Conservation (phyloP, 2,329 filamentous ascomycete species). For the Venturia carpophila region DNA sequence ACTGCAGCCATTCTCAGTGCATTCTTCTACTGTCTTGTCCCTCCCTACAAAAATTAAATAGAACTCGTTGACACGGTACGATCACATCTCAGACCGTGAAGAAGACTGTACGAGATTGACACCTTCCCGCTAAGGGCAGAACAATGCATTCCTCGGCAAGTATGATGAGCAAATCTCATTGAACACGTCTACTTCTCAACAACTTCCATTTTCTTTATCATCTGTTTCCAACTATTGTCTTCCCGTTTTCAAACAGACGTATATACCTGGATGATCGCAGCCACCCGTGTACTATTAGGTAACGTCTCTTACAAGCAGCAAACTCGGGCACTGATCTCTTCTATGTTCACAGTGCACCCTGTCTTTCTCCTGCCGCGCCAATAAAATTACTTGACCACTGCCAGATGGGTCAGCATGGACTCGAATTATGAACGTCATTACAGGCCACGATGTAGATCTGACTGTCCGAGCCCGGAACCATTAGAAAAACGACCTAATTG, state of each 20-base stretch:
- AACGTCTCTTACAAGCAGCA: not conserved
- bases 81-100: not conserved
- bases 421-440: not conserved
- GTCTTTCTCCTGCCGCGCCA: not conserved
- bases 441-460: not conserved
- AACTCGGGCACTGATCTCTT: not conserved
- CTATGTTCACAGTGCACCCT: not conserved
- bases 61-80: not conserved
- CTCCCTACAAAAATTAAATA: not conserved
- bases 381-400: not conserved
- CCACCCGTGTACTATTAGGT: not conserved
- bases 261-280: not conserved
- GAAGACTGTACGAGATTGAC: not conserved
- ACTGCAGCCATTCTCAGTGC: conserved; percentile 2
- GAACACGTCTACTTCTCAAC: not conserved
- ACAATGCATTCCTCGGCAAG: not conserved
- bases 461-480: conserved; percentile 3
- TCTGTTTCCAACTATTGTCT: not conserved
- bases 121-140: not conserved
- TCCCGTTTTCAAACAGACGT: not conserved
- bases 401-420: not conserved
- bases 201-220: not conserved
- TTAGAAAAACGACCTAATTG: not conserved
- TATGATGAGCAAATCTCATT: not conserved
- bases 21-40: not conserved